A percentile compares a stretch with the other conserved stretches of the same genome.
These are phyloP conservation scores for Vigna radiata DNA, from an alignment of 306 rosid genomes.

Conservation along the genomic window DNA sequence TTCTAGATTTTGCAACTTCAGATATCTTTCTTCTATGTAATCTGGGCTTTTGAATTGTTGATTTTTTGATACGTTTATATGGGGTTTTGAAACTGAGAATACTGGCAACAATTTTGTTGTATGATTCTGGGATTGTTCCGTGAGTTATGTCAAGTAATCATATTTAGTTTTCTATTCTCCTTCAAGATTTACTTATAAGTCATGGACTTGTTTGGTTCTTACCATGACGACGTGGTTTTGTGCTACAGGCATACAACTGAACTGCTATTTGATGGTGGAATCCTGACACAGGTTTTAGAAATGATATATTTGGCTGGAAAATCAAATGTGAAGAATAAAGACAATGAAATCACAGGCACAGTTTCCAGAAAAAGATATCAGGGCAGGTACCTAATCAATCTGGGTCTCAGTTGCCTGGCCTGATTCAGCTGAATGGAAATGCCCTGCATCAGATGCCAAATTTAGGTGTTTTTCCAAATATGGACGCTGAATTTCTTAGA, in stretches of 20 bases:
- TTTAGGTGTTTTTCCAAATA: constrained; percentile 51
- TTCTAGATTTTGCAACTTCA: constrained; percentile 3
- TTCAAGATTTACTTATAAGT: constrained; percentile 1
- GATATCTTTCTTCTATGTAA: not conserved
- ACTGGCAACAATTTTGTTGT: not conserved
- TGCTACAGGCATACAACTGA: constrained; percentile 5
- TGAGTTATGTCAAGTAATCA: not conserved
- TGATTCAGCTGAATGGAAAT: constrained; percentile 66
- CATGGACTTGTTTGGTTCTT: constrained; percentile 28
- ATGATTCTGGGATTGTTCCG: not conserved
- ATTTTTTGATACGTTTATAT: constrained; percentile 20
- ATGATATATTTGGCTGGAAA: constrained; percentile 37
- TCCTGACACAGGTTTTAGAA: constrained; percentile 43
- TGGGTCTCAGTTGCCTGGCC: constrained; percentile 67
- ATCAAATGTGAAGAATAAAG: constrained; percentile 46
- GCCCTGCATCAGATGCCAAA: constrained; percentile 53
- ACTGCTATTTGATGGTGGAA: constrained; percentile 43
- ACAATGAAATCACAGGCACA: constrained; percentile 75
- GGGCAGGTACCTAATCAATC: constrained; percentile 81
- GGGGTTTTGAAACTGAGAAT: constrained; percentile 19
- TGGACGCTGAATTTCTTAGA: constrained; percentile 71
- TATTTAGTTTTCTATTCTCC: not conserved
- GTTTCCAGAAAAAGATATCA: constrained; percentile 65
- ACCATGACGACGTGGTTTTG: not conserved
- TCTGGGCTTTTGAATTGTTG: constrained; percentile 35